Evolutionary conservation across 495 filamentous ascomycete species (phyloP).

Genomic region (Physcia stellaris): DNA sequence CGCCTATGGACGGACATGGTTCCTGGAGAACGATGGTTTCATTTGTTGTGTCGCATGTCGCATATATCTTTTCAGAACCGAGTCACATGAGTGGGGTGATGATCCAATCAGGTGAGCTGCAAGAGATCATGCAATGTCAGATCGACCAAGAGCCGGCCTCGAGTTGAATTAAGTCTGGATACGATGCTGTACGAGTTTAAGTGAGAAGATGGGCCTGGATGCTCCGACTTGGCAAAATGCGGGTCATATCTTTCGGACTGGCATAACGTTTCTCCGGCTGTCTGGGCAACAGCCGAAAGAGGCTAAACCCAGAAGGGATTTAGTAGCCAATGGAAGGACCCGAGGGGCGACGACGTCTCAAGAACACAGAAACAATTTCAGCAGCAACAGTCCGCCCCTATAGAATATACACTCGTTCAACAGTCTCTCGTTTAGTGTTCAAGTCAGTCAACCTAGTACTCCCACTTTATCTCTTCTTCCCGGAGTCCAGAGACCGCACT

Average conservation of each 20-base stretch:
- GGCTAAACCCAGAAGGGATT: no score
- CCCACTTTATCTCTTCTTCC: background rate
- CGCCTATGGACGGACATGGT: no score
- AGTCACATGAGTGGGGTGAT: no score
- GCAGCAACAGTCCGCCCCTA: background rate
- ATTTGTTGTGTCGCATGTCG: conserved; percentile 12
- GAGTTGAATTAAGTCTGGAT: background rate
- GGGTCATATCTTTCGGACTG: no score
- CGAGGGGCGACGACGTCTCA: no score
- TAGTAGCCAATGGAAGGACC: no score
- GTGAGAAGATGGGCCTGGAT: background rate
- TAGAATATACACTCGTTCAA: background rate
- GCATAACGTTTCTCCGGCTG: no score
- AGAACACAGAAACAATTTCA: background rate
- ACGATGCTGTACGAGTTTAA: background rate
- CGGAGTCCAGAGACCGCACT: background rate
- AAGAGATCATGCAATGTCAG: background rate
- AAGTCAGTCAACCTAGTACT: background rate
- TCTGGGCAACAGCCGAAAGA: no score
- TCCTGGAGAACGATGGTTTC: background rate
- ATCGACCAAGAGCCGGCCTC: background rate
- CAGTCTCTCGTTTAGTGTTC: background rate
- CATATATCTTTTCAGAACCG: conserved; percentile 3
- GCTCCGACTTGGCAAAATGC: background rate
- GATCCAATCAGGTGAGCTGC: no score